Evolutionary conservation across 2,329 filamentous ascomycete species (phyloP), one percentile per base, ranked within the genome.

Genomic region (Microdochium paspali): DNA sequence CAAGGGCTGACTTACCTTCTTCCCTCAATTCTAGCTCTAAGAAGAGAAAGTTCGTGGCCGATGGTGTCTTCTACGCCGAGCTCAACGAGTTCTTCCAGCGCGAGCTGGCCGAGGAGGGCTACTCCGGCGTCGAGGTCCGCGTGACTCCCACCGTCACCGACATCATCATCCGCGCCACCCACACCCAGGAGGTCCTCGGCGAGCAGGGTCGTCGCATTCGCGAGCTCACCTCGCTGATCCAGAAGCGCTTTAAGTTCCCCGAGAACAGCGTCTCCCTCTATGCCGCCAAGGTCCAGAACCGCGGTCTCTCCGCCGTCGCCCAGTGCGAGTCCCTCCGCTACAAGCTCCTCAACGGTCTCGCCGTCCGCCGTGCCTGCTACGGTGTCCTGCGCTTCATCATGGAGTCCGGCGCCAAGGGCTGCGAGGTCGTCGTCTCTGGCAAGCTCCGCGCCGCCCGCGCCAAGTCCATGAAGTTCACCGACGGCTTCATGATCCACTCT

Each of bases 31-130:
- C 58, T 69, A 90, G 87, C 74, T 90, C 86, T 73, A 91, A 91
- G 85, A 77, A 85, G 75, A 87, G 87, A 82, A 91, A 91, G 84
- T 91, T 90, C 79, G 85, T 91, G 71, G 87, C 86, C 63, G 93
- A 98, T 77, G 93, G 93, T 85, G 93, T 98, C 69, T 98, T 98
- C 88, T 98, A 96, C 77, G 93, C 93, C 80, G 93, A 98, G 80
- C 80, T 98, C 76, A 98, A 98, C 86, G 93, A 98, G 81, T 98
- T 98, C 87, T 98, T 98, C 89, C 93, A 97, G 84, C 91, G 93
- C 75, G 93, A 98, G 80, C 82, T 98, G 71, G 93, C 93, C 71
- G 93, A 98, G 85, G 94, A 98, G 80, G 93, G 93, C 66, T 98
- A 98, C 85, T 98, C 93, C 50, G 93, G 93, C 72, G 93, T 98